Evolutionary conservation across 805 yeast species (phyloP).

Genomic region (Metschnikowia borealis): DNA sequence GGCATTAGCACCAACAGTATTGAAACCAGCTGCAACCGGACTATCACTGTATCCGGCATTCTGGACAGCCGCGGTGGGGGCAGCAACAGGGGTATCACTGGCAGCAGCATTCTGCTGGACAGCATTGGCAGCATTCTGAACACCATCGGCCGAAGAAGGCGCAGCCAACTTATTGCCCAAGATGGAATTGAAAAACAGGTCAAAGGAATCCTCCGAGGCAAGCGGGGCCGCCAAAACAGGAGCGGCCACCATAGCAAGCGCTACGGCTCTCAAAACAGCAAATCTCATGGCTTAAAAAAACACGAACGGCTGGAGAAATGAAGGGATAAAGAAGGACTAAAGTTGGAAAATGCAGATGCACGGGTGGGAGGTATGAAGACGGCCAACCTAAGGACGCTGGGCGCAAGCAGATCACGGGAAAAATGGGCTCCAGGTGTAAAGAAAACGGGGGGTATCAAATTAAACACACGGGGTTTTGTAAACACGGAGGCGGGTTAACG

Average conservation of each 20-base stretch:
- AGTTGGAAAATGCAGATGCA: slow-evolving; percentile 15
- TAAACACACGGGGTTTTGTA: neutral
- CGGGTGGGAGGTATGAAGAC: neutral
- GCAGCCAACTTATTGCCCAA: neutral
- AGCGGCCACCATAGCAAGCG: slow-evolving; percentile 7
- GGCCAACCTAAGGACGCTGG: neutral
- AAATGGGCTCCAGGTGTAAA: no score
- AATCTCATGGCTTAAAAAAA: slow-evolving; percentile 3
- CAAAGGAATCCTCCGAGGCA: neutral
- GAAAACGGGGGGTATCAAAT: no score
- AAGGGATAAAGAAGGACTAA: slow-evolving; percentile 21
- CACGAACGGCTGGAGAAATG: no score
- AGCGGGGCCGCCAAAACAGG: slow-evolving; percentile 9
- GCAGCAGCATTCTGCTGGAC: no score
- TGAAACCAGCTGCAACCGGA: no score
- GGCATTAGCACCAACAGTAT: no score
- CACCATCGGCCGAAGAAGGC: neutral
- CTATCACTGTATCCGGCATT: no score
- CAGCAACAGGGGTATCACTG: no score
- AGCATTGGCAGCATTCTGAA: no score
- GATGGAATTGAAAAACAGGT: neutral
- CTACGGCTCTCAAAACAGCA: slow-evolving; percentile 5
- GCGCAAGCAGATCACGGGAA: no score
- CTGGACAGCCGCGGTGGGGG: no score
- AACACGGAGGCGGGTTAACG: neutral